Evolutionary conservation across 257 asterid genomes (phyloP).

Genomic region (Voacanga thouarsii): DNA sequence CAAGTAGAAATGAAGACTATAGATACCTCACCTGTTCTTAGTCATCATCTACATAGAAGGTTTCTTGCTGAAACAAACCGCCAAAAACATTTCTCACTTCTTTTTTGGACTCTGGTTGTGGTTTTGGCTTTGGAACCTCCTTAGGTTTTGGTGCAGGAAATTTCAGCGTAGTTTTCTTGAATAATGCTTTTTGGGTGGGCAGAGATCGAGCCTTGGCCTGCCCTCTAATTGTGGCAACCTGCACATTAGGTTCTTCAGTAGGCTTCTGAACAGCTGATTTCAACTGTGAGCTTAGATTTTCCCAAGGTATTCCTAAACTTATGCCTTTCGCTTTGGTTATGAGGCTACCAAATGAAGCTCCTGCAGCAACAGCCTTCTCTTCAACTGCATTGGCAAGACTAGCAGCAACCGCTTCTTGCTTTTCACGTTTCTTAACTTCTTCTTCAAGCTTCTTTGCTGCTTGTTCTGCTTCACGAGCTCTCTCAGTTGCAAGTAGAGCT

Average conservation of each 20-base stretch:
- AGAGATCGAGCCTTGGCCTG: constrained; percentile 78
- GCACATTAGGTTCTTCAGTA: constrained; percentile 52
- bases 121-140: constrained; percentile 39
- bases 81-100: constrained; percentile 83
- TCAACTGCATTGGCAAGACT: constrained; percentile 50
- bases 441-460: constrained; percentile 36
- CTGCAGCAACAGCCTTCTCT: constrained; percentile 53
- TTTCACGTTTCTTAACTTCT: constrained; percentile 36
- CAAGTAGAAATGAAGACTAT: neutral
- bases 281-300: constrained; percentile 34
- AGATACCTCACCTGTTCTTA: constrained; percentile 23
- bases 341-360: constrained; percentile 53
- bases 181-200: constrained; percentile 67
- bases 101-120: constrained; percentile 44
- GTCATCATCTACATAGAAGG: constrained; percentile 87
- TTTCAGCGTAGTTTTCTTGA: constrained; percentile 37
- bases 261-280: constrained; percentile 26
- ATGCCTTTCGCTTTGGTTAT: constrained; percentile 61
- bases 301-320: constrained; percentile 36
- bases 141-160: constrained; percentile 36
- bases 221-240: constrained; percentile 76
- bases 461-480: constrained; percentile 51
- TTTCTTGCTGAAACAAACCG: constrained; percentile 87
- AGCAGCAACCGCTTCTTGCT: constrained; percentile 39
- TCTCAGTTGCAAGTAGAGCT: constrained; percentile 48